Evolutionary conservation across 768 basidiomycete genomes (phyloP).

Genomic region (Obba rivulosa): DNA sequence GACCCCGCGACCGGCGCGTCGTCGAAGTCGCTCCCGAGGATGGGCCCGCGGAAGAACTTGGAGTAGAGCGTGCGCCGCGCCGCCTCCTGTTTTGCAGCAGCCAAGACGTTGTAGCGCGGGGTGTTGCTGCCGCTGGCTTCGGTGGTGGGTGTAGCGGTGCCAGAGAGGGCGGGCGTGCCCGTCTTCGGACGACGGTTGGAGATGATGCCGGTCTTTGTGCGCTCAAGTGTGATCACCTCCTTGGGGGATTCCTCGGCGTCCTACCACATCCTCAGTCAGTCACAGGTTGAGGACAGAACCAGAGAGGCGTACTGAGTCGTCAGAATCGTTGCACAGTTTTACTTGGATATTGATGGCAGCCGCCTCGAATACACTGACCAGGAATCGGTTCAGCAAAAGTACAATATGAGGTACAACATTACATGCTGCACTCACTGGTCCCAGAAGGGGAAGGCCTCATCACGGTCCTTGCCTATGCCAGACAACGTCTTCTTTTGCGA

Average conservation of each 20-base stretch:
- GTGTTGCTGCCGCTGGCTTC: conserved; percentile 16
- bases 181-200: conserved; percentile 60
- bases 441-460: conserved; percentile 97
- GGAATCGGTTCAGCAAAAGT: not conserved
- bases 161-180: conserved; percentile 42
- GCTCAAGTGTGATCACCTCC: conserved; percentile 30
- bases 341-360: conserved; percentile 82
- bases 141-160: conserved; percentile 39
- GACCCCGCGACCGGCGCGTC: conserved; percentile 6
- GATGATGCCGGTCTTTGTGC: conserved; percentile 71
- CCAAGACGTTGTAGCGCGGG: conserved; percentile 46
- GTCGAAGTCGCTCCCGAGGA: conserved; percentile 45
- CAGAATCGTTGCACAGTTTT: conserved; percentile 47
- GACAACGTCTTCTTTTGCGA: conserved; percentile 81
- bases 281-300: not conserved
- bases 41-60: conserved; percentile 74
- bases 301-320: conserved; percentile 17
- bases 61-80: conserved; percentile 74
- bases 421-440: conserved; percentile 88
- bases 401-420: not conserved
- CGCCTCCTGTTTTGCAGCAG: conserved; percentile 70
- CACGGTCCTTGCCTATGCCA: conserved; percentile 88
- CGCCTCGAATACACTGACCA: conserved; percentile 69
- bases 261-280: conserved; percentile 12
- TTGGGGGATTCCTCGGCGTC: conserved; percentile 11